phyloP scores from a whole-genome alignment of 495 filamentous ascomycete genomes.

The Neurospora sp. region DNA sequence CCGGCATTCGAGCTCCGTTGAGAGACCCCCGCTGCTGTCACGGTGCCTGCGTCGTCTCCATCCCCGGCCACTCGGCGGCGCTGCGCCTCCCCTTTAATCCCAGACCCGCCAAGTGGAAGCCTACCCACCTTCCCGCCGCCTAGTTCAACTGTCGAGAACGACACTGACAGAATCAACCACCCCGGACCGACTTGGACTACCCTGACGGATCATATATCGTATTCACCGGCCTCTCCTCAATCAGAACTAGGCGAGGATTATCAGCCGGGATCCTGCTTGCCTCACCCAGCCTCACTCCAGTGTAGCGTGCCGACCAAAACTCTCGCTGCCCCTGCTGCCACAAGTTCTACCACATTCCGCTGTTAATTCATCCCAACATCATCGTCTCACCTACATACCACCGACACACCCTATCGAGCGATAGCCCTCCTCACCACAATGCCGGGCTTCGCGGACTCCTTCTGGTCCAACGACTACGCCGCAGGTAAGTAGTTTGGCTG shows the following conservation, averaged over 20 bases:
- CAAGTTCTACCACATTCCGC: neutral
- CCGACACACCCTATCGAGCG: neutral
- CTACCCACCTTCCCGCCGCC: neutral
- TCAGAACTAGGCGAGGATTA: neutral
- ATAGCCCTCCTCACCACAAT: conserved; percentile 33
- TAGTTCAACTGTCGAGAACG: neutral
- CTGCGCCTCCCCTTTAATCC: neutral
- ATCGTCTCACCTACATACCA: neutral
- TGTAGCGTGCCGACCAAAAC: conserved; percentile 7
- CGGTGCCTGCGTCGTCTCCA: neutral
- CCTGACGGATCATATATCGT: neutral
- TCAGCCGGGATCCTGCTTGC: conserved; percentile 10
- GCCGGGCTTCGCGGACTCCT: conserved; percentile 86
- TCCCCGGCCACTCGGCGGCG: neutral
- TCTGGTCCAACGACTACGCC: conserved; percentile 92
- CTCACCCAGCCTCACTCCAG: conserved; percentile 21
- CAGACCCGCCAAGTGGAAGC: neutral
- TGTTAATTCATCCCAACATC: neutral
- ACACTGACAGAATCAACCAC: neutral
- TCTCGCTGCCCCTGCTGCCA: conserved; percentile 14
- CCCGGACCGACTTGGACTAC: neutral
- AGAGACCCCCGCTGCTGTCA: neutral
- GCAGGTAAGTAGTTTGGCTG: conserved; percentile 46
- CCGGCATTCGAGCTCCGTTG: neutral
- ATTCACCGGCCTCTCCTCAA: neutral